These are phyloP conservation scores for Heliamphora exappendiculata DNA, from an alignment of 148 eudicot species.

Conservation along the genomic window DNA sequence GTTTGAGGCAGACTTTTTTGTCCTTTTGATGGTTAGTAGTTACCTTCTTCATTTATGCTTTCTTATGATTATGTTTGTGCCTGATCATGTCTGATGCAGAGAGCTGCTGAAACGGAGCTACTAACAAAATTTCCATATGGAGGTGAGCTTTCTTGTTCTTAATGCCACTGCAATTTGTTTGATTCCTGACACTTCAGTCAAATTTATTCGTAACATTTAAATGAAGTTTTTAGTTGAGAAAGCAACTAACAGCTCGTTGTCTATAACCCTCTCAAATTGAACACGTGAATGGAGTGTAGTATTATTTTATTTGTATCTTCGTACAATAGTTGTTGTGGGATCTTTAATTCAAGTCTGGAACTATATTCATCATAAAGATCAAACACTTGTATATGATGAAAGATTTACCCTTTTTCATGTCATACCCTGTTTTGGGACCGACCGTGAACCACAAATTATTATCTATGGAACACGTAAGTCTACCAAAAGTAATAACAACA, in stretches of 20 bases:
- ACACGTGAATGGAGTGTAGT: not conserved
- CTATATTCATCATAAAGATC: too few species aligned
- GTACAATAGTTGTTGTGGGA: too few species aligned
- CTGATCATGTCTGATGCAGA: constrained; percentile 28
- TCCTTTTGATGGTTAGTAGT: not conserved
- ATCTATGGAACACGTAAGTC: too few species aligned
- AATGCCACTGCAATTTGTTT: not conserved
- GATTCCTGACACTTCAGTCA: not conserved
- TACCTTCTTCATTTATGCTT: not conserved
- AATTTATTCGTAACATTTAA: not conserved
- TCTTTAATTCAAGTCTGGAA: not conserved
- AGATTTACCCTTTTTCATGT: too few species aligned
- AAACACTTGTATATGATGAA: too few species aligned
- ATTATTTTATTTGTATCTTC: too few species aligned
- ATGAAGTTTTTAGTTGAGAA: too few species aligned
- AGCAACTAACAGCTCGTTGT: not conserved
- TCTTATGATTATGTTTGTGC: not conserved
- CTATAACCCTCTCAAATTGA: not conserved
- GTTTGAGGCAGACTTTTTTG: not conserved
- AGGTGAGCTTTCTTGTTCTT: constrained; percentile 33
- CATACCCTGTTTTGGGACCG: too few species aligned
- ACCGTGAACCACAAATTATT: too few species aligned
- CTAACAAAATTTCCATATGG: constrained; percentile 81
- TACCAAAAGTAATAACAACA: too few species aligned
- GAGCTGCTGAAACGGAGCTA: constrained; percentile 86